Evolutionary conservation across 768 basidiomycete genomes (phyloP).

Genomic region (Tephrocybe rancida): DNA sequence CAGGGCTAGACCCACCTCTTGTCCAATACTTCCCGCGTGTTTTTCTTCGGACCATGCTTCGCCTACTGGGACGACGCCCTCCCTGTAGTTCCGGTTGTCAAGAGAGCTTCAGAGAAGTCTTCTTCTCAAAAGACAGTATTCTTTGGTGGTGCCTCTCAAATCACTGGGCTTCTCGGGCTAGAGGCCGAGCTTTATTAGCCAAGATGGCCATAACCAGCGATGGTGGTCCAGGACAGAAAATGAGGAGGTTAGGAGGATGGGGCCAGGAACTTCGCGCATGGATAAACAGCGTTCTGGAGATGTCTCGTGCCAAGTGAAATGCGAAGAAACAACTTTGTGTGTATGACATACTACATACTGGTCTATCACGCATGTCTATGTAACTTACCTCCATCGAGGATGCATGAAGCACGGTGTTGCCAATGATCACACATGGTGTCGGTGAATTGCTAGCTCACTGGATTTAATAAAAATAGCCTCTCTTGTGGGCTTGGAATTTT

Average conservation of each 20-base stretch:
- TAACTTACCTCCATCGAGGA: too few relatives aligned
- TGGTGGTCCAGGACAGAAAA: slow-evolving; percentile 31
- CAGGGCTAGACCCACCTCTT: slow-evolving; percentile 74
- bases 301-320: slow-evolving; percentile 21
- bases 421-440: too few relatives aligned
- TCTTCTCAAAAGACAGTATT: slow-evolving; percentile 53
- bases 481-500: background rate
- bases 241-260: slow-evolving; percentile 57
- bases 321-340: too few relatives aligned
- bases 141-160: slow-evolving; percentile 51
- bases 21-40: slow-evolving; percentile 62
- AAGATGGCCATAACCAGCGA: slow-evolving; percentile 28
- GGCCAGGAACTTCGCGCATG: slow-evolving; percentile 43
- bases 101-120: slow-evolving; percentile 40
- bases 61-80: slow-evolving; percentile 34
- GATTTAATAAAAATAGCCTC: too few relatives aligned
- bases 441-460: too few relatives aligned
- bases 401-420: too few relatives aligned
- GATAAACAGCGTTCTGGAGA: slow-evolving; percentile 35
- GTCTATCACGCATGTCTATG: too few relatives aligned
- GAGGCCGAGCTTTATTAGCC: slow-evolving; percentile 27
- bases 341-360: too few relatives aligned
- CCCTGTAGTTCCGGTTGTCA: slow-evolving; percentile 53
- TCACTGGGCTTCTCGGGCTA: slow-evolving; percentile 35
- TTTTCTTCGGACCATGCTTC: slow-evolving; percentile 51